These are phyloP conservation scores for Aaosphaeria pasadenensis DNA, from an alignment of 2,329 filamentous ascomycete species.

Conservation along the genomic window DNA sequence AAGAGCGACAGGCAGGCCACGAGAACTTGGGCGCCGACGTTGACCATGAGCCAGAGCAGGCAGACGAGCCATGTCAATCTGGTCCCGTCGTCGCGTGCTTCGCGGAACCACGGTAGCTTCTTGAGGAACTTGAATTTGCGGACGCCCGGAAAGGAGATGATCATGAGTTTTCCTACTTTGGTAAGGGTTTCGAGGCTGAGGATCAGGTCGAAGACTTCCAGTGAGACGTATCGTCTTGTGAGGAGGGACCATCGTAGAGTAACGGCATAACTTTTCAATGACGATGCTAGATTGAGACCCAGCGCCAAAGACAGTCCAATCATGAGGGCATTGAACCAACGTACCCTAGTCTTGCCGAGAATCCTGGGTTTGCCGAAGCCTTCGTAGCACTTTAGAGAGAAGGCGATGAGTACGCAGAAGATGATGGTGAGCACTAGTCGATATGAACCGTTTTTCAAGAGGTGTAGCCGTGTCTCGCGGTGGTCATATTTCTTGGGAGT, in stretches of 20 bases:
- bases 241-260: conserved; percentile 35
- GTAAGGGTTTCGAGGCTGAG: conserved; percentile 27
- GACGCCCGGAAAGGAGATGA: conserved; percentile 29
- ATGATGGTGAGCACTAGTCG: conserved; percentile 26
- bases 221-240: conserved; percentile 25
- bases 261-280: conserved; percentile 30
- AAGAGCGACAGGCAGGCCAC: conserved; percentile 32
- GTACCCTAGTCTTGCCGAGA: conserved; percentile 23
- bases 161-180: conserved; percentile 32
- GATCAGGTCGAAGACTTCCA: conserved; percentile 35
- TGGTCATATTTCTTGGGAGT: conserved; percentile 29
- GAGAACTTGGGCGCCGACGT: conserved; percentile 32
- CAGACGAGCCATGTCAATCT: conserved; percentile 33
- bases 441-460: conserved; percentile 23
- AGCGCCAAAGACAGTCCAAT: conserved; percentile 31
- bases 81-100: conserved; percentile 28
- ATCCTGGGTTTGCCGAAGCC: conserved; percentile 20
- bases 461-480: conserved; percentile 23
- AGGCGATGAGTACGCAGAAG: conserved; percentile 26
- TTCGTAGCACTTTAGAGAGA: conserved; percentile 27
- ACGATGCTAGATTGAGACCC: conserved; percentile 32
- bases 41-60: conserved; percentile 28
- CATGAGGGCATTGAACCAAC: conserved; percentile 32
- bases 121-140: conserved; percentile 20
- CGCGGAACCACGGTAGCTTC: conserved; percentile 24